Conservation (phyloP, 2,329 filamentous ascomycete species). For the Monascus ruber region DNA sequence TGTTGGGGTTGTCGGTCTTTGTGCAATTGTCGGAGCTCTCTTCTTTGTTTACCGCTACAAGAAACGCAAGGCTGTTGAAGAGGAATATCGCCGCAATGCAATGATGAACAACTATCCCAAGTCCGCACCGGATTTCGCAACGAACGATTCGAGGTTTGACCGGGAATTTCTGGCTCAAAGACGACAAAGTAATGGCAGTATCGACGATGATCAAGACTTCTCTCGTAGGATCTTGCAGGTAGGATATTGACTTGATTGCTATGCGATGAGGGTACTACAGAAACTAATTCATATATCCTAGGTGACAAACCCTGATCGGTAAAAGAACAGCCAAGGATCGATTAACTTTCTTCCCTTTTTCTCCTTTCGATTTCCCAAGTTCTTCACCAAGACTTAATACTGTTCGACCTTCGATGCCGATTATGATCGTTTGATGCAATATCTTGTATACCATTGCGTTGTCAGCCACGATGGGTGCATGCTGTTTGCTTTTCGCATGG, state of each 20-base stretch:
- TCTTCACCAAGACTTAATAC: too few species aligned
- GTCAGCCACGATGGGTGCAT: too few species aligned
- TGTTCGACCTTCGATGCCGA: too few species aligned
- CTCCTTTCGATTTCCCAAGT: too few species aligned
- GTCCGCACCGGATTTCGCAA: constrained; percentile 52
- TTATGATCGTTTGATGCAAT: too few species aligned
- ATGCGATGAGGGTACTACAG: neutral
- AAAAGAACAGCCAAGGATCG: constrained; percentile 1
- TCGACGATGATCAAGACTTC: constrained; percentile 94
- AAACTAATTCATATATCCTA: constrained; percentile 4
- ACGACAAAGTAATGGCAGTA: constrained; percentile 85
- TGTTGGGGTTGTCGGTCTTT: constrained; percentile 63
- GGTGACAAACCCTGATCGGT: constrained; percentile 25
- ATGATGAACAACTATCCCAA: constrained; percentile 62
- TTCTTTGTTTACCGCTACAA: constrained; percentile 67
- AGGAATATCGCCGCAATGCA: constrained; percentile 72
- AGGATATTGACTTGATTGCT: constrained; percentile 11
- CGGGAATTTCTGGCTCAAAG: constrained; percentile 69
- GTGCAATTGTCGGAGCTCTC: constrained; percentile 53
- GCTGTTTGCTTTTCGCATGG: too few species aligned
- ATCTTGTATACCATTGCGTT: too few species aligned
- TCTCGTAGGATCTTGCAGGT: constrained; percentile 92
- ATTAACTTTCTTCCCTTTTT: constrained; percentile 10
- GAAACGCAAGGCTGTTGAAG: constrained; percentile 65
- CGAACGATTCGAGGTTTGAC: constrained; percentile 75